Base-by-base conservation (phyloP, 192 early-diverging fungal species). In the Entomortierella parvispora region DNA sequence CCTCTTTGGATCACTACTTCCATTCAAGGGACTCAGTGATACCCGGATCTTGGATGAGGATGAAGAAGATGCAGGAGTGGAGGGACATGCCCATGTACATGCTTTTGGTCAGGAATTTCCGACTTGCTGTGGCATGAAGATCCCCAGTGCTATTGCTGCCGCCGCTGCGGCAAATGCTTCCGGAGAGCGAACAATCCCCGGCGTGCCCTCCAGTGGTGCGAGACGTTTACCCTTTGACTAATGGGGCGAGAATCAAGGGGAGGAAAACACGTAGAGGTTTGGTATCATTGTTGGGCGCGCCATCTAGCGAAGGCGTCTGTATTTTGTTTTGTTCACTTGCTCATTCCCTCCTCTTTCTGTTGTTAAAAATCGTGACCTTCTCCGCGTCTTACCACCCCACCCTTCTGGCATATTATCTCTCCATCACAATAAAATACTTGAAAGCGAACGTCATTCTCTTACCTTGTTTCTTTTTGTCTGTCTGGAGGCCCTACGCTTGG, bases 1-100 rank as follows among this genome's bases (percentile, higher is more conserved):
- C 77, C 83, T 97, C 70, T 99, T 99, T 88, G 97, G 96, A 22
- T 86, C 87, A 2, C 64, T 97, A 26, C 67, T 99, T 26, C 75
- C 82, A 26, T 99, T 99, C 72, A 84, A 89, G 60, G 87, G 87
- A 6, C 76, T 76, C 43, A 63, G 52, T 11, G 61, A 69, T 81
- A 57, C 75, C 74, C 34, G 66, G 14, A 68, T 53, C 28, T 22
- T 58, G 20, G 69, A 78, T 2, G 83, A 82, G 2, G 69, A 68
- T 31, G 59, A 80, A 5, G 84, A 90, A 32, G 82, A 87, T n/a
- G 86, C 86, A 3, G 81, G 82, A 45, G 84, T 78, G 1, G 78
- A 86, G 75, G 81, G 83, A n/a, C 88, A 89, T 71, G 59, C 52
- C 12, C 82, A 85, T 48, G 46, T 93, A 2, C 88, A 91, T 70